A percentile compares a stretch with the other conserved stretches of the same genome.
These are phyloP conservation scores for Myotisia sp. DNA, from an alignment of 2,329 filamentous ascomycete species.

Conservation along the genomic window DNA sequence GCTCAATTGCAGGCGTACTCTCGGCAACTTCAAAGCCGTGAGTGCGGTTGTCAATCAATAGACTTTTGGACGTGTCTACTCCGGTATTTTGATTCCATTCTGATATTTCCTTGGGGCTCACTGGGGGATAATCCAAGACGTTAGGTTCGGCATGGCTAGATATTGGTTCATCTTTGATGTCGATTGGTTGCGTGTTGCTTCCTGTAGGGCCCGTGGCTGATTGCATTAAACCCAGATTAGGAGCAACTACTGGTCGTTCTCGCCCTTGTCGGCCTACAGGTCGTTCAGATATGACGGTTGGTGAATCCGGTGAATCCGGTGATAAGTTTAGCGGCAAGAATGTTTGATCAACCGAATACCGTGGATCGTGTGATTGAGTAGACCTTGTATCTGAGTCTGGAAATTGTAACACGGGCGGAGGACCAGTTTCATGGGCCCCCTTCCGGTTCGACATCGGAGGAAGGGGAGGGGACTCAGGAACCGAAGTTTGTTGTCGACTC, in stretches of 20 bases:
- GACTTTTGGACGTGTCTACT: background rate
- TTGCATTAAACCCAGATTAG: too few relatives aligned
- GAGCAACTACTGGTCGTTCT: background rate
- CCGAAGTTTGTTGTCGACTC: background rate
- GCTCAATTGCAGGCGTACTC: background rate
- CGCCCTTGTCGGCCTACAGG: conserved; percentile 13
- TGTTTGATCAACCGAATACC: conserved; percentile 3
- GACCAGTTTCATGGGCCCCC: background rate
- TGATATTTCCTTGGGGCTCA: background rate
- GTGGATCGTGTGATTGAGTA: conserved; percentile 12
- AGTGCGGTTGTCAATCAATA: background rate
- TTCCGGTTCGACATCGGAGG: background rate
- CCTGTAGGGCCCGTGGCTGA: conserved; percentile 6
- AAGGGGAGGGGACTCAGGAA: conserved; percentile 1
- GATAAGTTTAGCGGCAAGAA: conserved; percentile 2
- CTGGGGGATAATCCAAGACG: background rate
- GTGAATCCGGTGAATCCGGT: conserved; percentile 10
- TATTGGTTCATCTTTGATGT: conserved; percentile 24
- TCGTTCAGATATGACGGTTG: conserved; percentile 3
- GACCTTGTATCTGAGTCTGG: conserved; percentile 4
- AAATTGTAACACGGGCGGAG: background rate
- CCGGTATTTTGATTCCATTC: background rate
- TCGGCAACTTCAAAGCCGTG: too few relatives aligned
- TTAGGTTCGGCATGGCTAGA: conserved; percentile 14
- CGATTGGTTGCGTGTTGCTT: conserved; percentile 12